Evolutionary conservation across 108 stramenopile genomes (phyloP).

Genomic region (Aurantiochytrium sp.): DNA sequence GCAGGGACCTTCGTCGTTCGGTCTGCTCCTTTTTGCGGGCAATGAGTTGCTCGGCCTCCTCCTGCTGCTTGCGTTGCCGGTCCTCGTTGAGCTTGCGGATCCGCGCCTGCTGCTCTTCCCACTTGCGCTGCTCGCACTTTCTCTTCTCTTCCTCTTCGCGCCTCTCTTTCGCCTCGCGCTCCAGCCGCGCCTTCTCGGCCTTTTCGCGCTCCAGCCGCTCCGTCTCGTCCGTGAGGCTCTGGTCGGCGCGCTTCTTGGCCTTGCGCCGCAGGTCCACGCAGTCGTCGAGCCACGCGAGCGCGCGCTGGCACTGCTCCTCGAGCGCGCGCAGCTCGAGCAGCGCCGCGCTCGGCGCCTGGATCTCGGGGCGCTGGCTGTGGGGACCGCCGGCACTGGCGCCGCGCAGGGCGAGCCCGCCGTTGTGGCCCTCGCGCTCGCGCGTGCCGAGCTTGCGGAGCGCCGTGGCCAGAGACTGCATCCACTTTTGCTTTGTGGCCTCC

Average conservation of each 20-base stretch:
- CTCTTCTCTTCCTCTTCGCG: background rate
- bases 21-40: background rate
- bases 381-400: too few species aligned
- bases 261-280: background rate
- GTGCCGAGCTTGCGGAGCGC: background rate
- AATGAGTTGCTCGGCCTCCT: constrained; percentile 14
- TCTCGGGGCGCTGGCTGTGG: background rate
- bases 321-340: background rate
- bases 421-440: background rate
- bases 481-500: background rate
- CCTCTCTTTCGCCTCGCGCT: background rate
- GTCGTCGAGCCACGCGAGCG: background rate
- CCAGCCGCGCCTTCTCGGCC: background rate
- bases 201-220: background rate
- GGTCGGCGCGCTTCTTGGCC: background rate
- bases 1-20: background rate
- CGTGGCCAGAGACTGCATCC: background rate
- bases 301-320: background rate
- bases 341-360: background rate
- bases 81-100: background rate
- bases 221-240: background rate
- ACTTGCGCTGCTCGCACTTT: background rate
- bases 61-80: background rate
- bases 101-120: background rate
- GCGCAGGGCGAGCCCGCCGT: background rate